These are phyloP conservation scores for Aspergillus steynii DNA, from an alignment of 495 filamentous ascomycete genomes.

Conservation along the genomic window DNA sequence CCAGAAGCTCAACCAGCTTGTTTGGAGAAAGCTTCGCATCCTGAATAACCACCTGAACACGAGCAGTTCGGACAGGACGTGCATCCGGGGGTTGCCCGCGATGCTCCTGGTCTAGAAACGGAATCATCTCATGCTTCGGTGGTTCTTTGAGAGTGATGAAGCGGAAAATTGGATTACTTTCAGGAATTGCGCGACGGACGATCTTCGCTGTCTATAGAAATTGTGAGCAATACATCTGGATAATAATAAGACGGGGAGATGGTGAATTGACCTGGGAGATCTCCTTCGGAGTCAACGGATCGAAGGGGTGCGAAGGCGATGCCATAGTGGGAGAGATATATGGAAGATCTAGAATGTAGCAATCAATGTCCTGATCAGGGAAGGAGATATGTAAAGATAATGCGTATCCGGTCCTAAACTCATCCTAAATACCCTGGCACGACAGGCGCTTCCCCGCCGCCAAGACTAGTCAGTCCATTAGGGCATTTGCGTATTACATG, in stretches of 20 bases:
- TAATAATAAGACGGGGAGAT: too few species aligned
- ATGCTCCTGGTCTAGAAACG: constrained; percentile 23
- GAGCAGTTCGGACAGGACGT: constrained; percentile 18
- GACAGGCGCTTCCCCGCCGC: too few species aligned
- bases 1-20: constrained; percentile 13
- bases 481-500: too few species aligned
- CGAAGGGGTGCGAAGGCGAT: constrained; percentile 4
- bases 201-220: constrained; percentile 7
- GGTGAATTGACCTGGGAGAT: neutral
- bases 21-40: neutral
- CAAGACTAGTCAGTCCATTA: too few species aligned
- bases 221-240: too few species aligned
- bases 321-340: too few species aligned
- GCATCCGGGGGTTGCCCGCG: constrained; percentile 2
- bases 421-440: too few species aligned
- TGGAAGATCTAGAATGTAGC: too few species aligned
- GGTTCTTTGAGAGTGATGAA: constrained; percentile 23
- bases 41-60: constrained; percentile 13
- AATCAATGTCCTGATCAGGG: too few species aligned
- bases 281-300: constrained; percentile 7
- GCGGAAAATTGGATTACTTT: constrained; percentile 9
- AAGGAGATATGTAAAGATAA: too few species aligned
- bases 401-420: too few species aligned
- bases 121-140: constrained; percentile 20
- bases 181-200: constrained; percentile 5